These are phyloP conservation scores for Aureobasidium subglaciale DNA, from an alignment of 2,329 filamentous ascomycete genomes.

Conservation along the genomic window DNA sequence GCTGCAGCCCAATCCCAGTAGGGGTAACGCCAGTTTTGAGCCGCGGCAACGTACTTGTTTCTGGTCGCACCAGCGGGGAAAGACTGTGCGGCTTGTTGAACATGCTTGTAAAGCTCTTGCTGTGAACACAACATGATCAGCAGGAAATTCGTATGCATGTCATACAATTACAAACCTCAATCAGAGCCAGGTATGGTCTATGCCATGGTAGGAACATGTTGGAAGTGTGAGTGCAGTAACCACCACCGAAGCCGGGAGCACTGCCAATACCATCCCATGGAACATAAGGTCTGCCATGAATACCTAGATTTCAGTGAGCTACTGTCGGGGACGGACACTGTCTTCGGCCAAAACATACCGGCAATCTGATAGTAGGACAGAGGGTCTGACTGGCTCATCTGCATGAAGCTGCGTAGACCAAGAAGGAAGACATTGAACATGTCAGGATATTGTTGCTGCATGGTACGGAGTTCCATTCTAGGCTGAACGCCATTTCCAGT, in stretches of 20 bases:
- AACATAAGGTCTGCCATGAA: constrained; percentile 67
- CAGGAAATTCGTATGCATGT: background rate
- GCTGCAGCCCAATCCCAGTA: constrained; percentile 45
- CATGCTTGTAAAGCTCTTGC: constrained; percentile 37
- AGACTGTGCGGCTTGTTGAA: constrained; percentile 34
- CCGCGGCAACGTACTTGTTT: constrained; percentile 34
- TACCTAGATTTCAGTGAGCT: constrained; percentile 45
- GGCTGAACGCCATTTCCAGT: constrained; percentile 27
- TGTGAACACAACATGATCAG: constrained; percentile 18
- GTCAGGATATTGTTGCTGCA: constrained; percentile 54
- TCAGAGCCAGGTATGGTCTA: constrained; percentile 65
- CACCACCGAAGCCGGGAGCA: constrained; percentile 47
- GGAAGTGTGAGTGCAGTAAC: constrained; percentile 72
- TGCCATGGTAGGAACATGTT: constrained; percentile 78
- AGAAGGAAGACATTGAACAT: constrained; percentile 72
- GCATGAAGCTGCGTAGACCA: constrained; percentile 65
- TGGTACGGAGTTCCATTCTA: constrained; percentile 61
- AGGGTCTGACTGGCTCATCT: constrained; percentile 53
- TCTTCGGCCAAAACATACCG: constrained; percentile 43
- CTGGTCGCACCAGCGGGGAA: constrained; percentile 34
- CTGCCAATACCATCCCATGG: constrained; percentile 48
- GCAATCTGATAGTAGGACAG: constrained; percentile 74
- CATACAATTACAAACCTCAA: constrained; percentile 38
- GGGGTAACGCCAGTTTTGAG: constrained; percentile 36
- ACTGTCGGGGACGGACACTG: background rate